phyloP scores from a whole-genome alignment of 2,329 filamentous ascomycete genomes.

The Pseudogymnoascus sp. region DNA sequence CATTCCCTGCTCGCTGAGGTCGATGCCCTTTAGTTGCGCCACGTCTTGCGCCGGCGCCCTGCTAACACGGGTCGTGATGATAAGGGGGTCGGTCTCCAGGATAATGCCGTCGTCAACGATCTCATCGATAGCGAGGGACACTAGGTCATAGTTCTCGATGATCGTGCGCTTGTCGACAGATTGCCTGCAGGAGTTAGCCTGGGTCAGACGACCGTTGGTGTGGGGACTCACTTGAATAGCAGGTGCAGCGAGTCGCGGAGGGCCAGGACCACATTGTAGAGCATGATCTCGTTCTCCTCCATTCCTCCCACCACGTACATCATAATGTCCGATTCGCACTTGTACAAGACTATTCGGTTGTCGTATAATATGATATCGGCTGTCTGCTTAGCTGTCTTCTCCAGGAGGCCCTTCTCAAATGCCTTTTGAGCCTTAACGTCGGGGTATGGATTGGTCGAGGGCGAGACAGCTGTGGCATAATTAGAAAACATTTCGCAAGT shows the following conservation, averaged over 20 bases:
- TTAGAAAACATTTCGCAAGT: conserved; percentile 11
- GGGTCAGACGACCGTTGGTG: background rate
- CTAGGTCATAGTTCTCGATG: conserved; percentile 96
- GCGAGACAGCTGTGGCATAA: conserved; percentile 34
- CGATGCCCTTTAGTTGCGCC: conserved; percentile 81
- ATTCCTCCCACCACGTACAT: conserved; percentile 84
- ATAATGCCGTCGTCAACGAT: conserved; percentile 94
- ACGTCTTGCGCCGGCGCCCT: conserved; percentile 85
- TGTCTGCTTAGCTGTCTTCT: conserved; percentile 93
- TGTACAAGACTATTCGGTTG: conserved; percentile 93
- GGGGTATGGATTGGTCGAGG: conserved; percentile 65
- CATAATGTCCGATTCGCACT: conserved; percentile 96
- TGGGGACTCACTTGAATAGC: conserved; percentile 66
- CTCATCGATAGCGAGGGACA: conserved; percentile 89
- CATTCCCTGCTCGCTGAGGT: conserved; percentile 90
- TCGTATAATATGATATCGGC: conserved; percentile 97
- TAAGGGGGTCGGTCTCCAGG: conserved; percentile 91
- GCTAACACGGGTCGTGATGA: conserved; percentile 87
- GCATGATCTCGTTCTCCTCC: conserved; percentile 93
- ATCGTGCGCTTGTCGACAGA: conserved; percentile 96
- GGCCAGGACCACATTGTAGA: conserved; percentile 92
- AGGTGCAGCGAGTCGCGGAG: conserved; percentile 84
- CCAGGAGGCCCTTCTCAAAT: conserved; percentile 90
- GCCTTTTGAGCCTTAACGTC: conserved; percentile 89
- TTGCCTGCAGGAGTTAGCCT: conserved; percentile 50